phyloP scores from a whole-genome alignment of 163 green algal species.

The Prototheca cutis region DNA sequence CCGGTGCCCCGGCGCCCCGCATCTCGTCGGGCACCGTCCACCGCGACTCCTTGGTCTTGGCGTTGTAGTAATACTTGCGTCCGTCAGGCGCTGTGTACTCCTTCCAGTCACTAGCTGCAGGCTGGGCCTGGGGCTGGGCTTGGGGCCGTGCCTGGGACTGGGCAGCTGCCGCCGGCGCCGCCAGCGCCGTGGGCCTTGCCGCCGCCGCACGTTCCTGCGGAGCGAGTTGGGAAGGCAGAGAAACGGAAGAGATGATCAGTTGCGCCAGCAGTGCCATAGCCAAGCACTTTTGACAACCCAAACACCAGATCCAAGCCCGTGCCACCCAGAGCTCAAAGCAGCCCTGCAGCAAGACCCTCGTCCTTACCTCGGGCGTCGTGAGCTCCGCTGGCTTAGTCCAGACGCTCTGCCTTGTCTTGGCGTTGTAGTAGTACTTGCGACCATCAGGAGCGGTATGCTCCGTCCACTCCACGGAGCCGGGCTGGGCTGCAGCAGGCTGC shows the following conservation, averaged over 20 bases:
- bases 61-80: slow-evolving; percentile 69
- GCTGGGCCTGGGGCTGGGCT: neutral
- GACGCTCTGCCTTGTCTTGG: slow-evolving; percentile 46
- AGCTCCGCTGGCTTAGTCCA: slow-evolving; percentile 75
- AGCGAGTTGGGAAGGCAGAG: too few species aligned
- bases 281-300: too few species aligned
- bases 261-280: too few species aligned
- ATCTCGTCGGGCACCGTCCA: slow-evolving; percentile 41
- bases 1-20: slow-evolving; percentile 2
- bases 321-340: too few species aligned
- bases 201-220: neutral
- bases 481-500: neutral
- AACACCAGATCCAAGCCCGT: too few species aligned
- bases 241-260: too few species aligned
- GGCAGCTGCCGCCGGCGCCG: neutral
- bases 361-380: slow-evolving; percentile 14
- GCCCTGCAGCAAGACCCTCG: too few species aligned
- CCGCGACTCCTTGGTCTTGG: slow-evolving; percentile 43
- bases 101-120: slow-evolving; percentile 35
- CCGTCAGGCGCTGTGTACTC: slow-evolving; percentile 58
- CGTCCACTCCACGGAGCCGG: slow-evolving; percentile 42
- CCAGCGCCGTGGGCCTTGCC: neutral
- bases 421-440: slow-evolving; percentile 85
- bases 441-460: slow-evolving; percentile 72
- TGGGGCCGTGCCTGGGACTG: neutral